Percentiles rank a stretch among this genome's conserved stretches.
Conservation (phyloP, 768 basidiomycete species). For the Lactarius vividus region DNA sequence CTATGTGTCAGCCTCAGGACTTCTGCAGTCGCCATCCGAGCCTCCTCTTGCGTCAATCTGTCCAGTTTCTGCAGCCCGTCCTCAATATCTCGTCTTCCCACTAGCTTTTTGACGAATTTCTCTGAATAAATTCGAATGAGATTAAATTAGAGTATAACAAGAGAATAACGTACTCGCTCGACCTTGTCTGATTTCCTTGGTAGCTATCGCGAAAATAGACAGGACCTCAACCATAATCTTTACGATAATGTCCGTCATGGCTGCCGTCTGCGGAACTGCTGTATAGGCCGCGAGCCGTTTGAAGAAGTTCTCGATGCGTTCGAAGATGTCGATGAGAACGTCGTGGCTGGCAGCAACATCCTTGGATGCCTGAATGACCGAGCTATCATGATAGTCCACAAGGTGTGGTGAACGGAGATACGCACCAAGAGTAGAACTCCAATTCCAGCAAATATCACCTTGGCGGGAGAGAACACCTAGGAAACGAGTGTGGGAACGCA, state of each 20-base stretch:
- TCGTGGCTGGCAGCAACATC: neutral
- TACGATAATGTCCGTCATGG: neutral
- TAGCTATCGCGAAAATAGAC: neutral
- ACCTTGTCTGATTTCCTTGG: neutral
- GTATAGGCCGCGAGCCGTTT: neutral
- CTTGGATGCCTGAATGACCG: neutral
- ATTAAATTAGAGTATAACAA: neutral
- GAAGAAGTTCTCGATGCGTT: neutral
- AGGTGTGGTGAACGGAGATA: too few species aligned
- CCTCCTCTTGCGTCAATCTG: neutral
- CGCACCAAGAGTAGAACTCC: too few species aligned
- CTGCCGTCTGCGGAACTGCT: neutral
- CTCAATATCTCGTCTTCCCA: neutral
- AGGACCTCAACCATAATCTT: slow-evolving; percentile 1
- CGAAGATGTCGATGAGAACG: neutral
- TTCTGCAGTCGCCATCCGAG: too few species aligned
- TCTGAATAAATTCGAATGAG: neutral
- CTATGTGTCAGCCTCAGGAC: too few species aligned
- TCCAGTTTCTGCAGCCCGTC: neutral
- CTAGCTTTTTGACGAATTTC: neutral
- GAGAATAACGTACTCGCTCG: neutral
- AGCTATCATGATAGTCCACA: neutral
- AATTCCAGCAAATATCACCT: slow-evolving; percentile 2
- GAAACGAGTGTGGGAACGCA: neutral
- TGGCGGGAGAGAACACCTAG: neutral